These are phyloP conservation scores for Macadamia integrifolia DNA, from an alignment of 164 flowering plant species.

Conservation along the genomic window DNA sequence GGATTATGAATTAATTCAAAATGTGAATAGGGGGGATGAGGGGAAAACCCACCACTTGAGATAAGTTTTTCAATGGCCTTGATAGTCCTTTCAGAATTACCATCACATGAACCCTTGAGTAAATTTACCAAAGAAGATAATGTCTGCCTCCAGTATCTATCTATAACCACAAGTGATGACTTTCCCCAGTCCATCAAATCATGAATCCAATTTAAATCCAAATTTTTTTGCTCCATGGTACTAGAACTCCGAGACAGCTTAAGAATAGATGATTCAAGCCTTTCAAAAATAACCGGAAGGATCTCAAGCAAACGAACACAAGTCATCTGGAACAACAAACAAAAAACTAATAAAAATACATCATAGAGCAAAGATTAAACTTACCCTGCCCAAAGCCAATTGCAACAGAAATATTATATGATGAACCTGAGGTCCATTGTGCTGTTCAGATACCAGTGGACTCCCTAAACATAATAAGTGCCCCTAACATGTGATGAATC, in stretches of 20 bases:
- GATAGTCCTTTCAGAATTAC: constrained; percentile 28
- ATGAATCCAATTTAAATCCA: constrained; percentile 60
- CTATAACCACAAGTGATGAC: constrained; percentile 54
- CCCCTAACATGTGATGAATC: too few species aligned
- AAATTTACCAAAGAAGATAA: constrained; percentile 39
- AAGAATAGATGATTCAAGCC: constrained; percentile 23
- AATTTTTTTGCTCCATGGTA: constrained; percentile 8
- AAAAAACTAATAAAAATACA: not conserved
- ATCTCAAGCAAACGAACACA: constrained; percentile 86
- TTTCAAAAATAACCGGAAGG: constrained; percentile 60
- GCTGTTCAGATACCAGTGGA: not conserved
- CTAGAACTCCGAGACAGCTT: constrained; percentile 17
- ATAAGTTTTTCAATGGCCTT: constrained; percentile 44
- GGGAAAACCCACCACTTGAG: constrained; percentile 43
- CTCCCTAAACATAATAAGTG: too few species aligned
- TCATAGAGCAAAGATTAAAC: not conserved
- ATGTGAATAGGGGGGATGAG: not conserved
- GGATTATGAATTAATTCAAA: too few species aligned
- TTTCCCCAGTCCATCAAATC: constrained; percentile 84
- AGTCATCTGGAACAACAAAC: constrained; percentile 63
- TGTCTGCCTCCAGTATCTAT: constrained; percentile 73
- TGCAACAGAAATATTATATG: not conserved
- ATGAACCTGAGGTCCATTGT: not conserved
- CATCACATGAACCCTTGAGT: constrained; percentile 33
- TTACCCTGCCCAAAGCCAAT: not conserved